phyloP scores from a whole-genome alignment of 768 basidiomycete genomes.

The Symmetrospora coprosmae region DNA sequence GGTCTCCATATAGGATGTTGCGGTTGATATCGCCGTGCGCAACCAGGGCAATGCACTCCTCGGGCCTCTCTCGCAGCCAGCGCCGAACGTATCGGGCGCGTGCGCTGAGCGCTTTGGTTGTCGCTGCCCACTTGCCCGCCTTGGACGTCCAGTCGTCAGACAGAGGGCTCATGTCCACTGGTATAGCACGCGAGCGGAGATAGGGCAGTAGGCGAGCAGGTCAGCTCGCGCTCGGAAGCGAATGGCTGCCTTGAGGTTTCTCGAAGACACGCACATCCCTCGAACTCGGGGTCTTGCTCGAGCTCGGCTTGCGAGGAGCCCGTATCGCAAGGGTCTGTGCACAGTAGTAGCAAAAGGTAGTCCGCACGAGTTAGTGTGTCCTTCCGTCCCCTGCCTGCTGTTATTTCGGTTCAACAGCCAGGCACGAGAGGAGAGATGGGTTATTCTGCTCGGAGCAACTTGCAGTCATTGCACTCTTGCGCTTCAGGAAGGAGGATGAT shows the following conservation, averaged over 20 bases:
- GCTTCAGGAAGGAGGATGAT: slow-evolving; percentile 34
- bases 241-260: too few species aligned
- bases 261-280: slow-evolving; percentile 10
- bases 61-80: slow-evolving; percentile 34
- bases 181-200: neutral
- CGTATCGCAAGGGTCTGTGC: slow-evolving; percentile 27
- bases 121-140: slow-evolving; percentile 30
- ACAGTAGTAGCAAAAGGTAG: too few species aligned
- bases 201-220: slow-evolving; percentile 33
- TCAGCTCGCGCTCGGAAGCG: too few species aligned
- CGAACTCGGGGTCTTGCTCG: slow-evolving; percentile 30
- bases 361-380: too few species aligned
- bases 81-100: slow-evolving; percentile 29
- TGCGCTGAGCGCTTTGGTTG: neutral
- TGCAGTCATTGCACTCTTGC: slow-evolving; percentile 33
- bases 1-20: slow-evolving; percentile 27
- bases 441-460: neutral
- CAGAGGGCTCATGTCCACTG: too few species aligned
- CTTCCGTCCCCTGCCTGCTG: too few species aligned
- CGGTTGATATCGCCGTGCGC: slow-evolving; percentile 36
- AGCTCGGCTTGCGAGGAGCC: slow-evolving; percentile 21
- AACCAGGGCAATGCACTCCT: slow-evolving; percentile 36
- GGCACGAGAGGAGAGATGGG: neutral
- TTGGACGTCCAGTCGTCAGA: slow-evolving; percentile 34
- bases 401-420: too few species aligned